Evolutionary conservation across 352 stramenopile genomes (phyloP).

Genomic region (Phytophthora sp.): DNA sequence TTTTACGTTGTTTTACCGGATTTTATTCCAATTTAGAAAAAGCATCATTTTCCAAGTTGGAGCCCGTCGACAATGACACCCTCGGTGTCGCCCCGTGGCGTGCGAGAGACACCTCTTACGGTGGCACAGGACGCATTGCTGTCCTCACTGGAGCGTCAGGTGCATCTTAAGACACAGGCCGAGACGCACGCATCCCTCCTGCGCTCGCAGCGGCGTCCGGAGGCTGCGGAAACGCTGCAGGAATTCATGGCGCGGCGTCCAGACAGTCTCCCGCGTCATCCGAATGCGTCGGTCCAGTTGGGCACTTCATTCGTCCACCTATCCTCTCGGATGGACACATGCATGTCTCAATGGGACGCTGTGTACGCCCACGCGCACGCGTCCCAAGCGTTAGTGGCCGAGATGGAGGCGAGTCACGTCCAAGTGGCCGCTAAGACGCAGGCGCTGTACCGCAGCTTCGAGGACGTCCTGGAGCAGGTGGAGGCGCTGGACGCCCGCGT

Average conservation of each 20-base stretch:
- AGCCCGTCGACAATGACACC: conserved; percentile 1
- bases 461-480: conserved; percentile 66
- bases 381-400: conserved; percentile 68
- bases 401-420: conserved; percentile 84
- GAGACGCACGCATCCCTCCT: conserved; percentile 50
- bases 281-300: conserved; percentile 1
- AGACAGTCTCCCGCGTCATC: conserved; percentile 1
- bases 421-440: conserved; percentile 79
- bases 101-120: conserved; percentile 56
- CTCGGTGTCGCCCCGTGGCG: conserved; percentile 13
- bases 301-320: conserved; percentile 42
- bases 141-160: conserved; percentile 58
- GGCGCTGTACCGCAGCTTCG: conserved; percentile 80
- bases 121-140: conserved; percentile 58
- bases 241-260: conserved; percentile 42
- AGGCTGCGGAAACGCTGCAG: conserved; percentile 41
- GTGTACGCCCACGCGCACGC: conserved; percentile 64
- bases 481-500: conserved; percentile 69
- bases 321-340: conserved; percentile 37
- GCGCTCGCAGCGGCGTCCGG: conserved; percentile 28
- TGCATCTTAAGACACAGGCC: conserved; percentile 61
- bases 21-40: too few species aligned
- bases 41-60: too few species aligned
- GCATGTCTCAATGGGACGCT: conserved; percentile 43
- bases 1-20: too few species aligned